A percentile compares a stretch with the other conserved stretches of the same genome.
Conservation (phyloP, 1,284 basidiomycete genomes). For the Meira nashicola region DNA sequence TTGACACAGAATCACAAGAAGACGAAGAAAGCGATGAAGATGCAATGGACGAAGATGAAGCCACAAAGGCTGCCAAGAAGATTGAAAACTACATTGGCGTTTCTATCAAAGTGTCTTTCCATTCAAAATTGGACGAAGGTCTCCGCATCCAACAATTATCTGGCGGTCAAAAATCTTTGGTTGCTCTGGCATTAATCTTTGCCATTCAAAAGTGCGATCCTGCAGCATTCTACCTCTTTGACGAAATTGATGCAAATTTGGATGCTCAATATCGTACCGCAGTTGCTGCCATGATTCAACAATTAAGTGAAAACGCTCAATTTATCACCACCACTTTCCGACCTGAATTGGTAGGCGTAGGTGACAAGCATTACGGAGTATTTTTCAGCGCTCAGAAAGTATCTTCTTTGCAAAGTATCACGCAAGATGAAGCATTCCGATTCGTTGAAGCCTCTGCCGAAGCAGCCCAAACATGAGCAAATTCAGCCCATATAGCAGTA, state of each 20-base stretch:
- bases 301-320: slow-evolving; percentile 73
- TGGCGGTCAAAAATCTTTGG: slow-evolving; percentile 94
- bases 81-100: slow-evolving; percentile 96
- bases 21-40: slow-evolving; percentile 14
- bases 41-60: slow-evolving; percentile 20
- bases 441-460: slow-evolving; percentile 4
- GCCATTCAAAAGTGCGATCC: slow-evolving; percentile 99
- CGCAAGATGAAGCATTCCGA: slow-evolving; percentile 4
- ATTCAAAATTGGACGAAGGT: slow-evolving; percentile 93
- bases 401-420: slow-evolving; percentile 62
- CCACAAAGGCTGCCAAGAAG: slow-evolving; percentile 48
- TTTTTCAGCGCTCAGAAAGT: slow-evolving; percentile 93
- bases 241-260: slow-evolving; percentile 97
- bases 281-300: slow-evolving; percentile 93
- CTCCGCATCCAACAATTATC: slow-evolving; percentile 92
- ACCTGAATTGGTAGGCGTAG: slow-evolving; percentile 89
- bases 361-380: slow-evolving; percentile 98
- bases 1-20: slow-evolving; percentile 57
- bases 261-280: slow-evolving; percentile 97
- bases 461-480: not conserved
- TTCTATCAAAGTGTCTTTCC: slow-evolving; percentile 97
- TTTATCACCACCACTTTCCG: slow-evolving; percentile 99
- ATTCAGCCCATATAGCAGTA: not conserved
- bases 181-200: slow-evolving; percentile 93
- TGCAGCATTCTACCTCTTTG: slow-evolving; percentile 98